Evolutionary conservation across 768 basidiomycete genomes (phyloP).

Genomic region (Favolaschia claudopus): DNA sequence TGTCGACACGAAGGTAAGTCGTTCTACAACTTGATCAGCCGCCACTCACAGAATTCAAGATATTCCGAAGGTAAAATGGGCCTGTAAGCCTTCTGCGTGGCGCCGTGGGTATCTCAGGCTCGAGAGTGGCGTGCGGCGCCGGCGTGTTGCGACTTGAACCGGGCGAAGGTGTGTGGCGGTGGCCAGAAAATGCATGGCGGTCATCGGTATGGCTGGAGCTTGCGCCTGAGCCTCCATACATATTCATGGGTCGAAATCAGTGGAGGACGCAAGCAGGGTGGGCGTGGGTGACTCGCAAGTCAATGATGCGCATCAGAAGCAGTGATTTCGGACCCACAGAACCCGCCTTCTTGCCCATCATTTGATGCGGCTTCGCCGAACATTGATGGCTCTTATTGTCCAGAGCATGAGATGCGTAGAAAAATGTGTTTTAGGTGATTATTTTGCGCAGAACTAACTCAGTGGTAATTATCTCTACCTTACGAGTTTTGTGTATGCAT

Average conservation of each 20-base stretch:
- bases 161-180: background rate
- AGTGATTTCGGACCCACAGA: too few relatives aligned
- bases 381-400: too few relatives aligned
- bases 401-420: too few relatives aligned
- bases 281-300: background rate
- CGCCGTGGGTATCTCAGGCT: background rate
- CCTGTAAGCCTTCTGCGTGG: constrained; percentile 18
- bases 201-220: background rate
- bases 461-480: too few relatives aligned
- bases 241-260: background rate
- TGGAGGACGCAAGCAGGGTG: too few relatives aligned
- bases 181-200: background rate
- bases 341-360: background rate
- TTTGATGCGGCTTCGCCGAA: constrained; percentile 11
- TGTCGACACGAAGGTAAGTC: background rate
- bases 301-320: constrained; percentile 8
- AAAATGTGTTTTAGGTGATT: too few relatives aligned
- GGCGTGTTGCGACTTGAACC: too few relatives aligned
- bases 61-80: constrained; percentile 19
- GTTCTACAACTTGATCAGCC: background rate
- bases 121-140: too few relatives aligned
- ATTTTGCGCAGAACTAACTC: too few relatives aligned
- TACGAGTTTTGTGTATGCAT: too few relatives aligned
- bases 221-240: background rate
- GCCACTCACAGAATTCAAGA: constrained; percentile 22